These are phyloP conservation scores for Saururus chinensis DNA, from an alignment of 164 flowering plant genomes.

Conservation along the genomic window DNA sequence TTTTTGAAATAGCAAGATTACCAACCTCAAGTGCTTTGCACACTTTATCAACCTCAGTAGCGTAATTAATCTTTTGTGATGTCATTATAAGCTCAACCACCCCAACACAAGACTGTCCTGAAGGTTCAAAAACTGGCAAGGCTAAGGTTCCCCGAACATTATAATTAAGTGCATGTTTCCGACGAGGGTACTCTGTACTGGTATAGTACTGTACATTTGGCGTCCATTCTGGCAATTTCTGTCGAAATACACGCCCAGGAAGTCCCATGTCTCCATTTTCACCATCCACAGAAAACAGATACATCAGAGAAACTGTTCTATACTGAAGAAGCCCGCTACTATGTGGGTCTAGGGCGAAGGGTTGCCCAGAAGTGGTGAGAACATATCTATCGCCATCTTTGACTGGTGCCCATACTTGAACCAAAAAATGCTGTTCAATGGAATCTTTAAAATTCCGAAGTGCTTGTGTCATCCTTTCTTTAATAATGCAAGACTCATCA, in stretches of 20 bases:
- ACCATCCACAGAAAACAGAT: conserved; percentile 67
- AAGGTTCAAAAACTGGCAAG: conserved; percentile 90
- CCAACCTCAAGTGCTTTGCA: conserved; percentile 99
- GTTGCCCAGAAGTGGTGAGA: conserved; percentile 93
- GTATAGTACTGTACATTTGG: conserved; percentile 94
- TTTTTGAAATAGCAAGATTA: not conserved
- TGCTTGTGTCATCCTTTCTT: conserved; percentile 86
- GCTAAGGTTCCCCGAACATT: conserved; percentile 88
- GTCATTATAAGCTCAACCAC: conserved; percentile 95
- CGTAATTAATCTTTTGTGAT: conserved; percentile 78
- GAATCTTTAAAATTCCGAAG: conserved; percentile 73
- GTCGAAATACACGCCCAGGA: conserved; percentile 90
- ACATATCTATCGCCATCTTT: conserved; percentile 50
- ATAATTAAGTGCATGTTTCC: conserved; percentile 59
- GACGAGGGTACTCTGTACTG: conserved; percentile 68
- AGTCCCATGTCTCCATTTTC: conserved; percentile 71
- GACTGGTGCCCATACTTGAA: conserved; percentile 97
- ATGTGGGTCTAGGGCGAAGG: conserved; percentile 78
- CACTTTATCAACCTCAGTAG: conserved; percentile 91
- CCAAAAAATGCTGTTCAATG: conserved; percentile 71
- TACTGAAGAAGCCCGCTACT: conserved; percentile 73
- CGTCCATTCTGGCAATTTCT: conserved; percentile 91
- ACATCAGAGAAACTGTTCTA: conserved; percentile 70
- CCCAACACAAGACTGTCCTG: conserved; percentile 79
- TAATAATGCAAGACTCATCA: conserved; percentile 64